Evolutionary conservation across 331 rosid species (phyloP).

Genomic region (Rosa hybrid): DNA sequence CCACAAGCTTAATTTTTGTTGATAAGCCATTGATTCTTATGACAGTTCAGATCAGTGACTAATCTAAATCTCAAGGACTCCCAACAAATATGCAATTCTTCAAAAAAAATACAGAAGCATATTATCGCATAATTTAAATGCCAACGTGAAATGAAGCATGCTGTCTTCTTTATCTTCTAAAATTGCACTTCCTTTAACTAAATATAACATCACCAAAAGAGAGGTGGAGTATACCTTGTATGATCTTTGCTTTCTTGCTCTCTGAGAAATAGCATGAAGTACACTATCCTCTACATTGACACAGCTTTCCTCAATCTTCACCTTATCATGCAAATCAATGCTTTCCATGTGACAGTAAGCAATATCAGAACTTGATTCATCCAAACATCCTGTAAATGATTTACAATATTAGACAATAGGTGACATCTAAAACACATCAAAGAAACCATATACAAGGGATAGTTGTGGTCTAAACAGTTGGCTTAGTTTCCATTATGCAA

Average conservation of each 20-base stretch:
- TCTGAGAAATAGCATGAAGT: constrained; percentile 52
- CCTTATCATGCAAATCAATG: constrained; percentile 55
- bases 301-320: constrained; percentile 48
- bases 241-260: constrained; percentile 66
- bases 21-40: constrained; percentile 4
- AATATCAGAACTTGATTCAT: constrained; percentile 30
- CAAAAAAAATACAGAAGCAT: neutral
- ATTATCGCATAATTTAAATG: neutral
- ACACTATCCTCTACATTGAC: constrained; percentile 49
- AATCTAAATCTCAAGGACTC: neutral
- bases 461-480: neutral
- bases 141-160: neutral
- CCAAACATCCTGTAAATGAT: constrained; percentile 36
- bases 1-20: neutral
- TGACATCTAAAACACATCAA: neutral
- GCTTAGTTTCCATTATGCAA: neutral
- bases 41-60: constrained; percentile 2
- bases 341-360: constrained; percentile 46
- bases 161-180: neutral
- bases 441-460: neutral
- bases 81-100: constrained; percentile 4
- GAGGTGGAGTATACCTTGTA: constrained; percentile 59
- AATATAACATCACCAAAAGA: neutral
- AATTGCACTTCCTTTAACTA: neutral
- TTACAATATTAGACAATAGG: constrained; percentile 13